These are phyloP conservation scores for Thielaviopsis populi DNA, from an alignment of 2,329 filamentous ascomycete genomes.

Conservation along the genomic window DNA sequence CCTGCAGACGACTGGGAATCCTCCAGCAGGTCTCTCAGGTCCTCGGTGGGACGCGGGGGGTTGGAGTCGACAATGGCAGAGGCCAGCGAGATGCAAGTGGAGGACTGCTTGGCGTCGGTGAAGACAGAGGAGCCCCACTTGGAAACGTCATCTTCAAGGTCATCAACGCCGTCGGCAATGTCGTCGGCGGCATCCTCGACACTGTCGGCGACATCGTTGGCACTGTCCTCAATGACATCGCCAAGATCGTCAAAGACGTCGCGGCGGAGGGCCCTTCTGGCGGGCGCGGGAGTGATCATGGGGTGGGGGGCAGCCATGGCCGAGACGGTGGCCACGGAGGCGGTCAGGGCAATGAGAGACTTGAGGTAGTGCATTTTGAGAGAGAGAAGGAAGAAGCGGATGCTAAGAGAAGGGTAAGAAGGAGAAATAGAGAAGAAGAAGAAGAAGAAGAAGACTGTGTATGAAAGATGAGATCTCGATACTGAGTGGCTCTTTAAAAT, in stretches of 20 bases:
- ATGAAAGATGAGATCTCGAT: not conserved
- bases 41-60: slow-evolving; percentile 14
- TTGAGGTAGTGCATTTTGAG: slow-evolving; percentile 16
- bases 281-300: slow-evolving; percentile 16
- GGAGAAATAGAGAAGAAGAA: not conserved
- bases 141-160: not conserved
- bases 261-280: slow-evolving; percentile 3
- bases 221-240: slow-evolving; percentile 10
- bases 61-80: slow-evolving; percentile 9
- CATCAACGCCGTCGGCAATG: not conserved
- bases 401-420: not conserved
- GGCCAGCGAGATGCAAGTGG: slow-evolving; percentile 14
- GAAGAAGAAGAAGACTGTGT: not conserved
- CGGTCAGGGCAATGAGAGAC: slow-evolving; percentile 14
- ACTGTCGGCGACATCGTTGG: not conserved
- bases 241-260: slow-evolving; percentile 14
- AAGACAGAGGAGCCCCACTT: slow-evolving; percentile 4
- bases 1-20: slow-evolving; percentile 20
- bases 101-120: slow-evolving; percentile 11
- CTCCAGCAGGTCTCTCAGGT: slow-evolving; percentile 18
- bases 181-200: slow-evolving; percentile 5
- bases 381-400: not conserved
- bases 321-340: slow-evolving; percentile 15
- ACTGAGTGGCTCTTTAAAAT: not conserved
- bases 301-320: slow-evolving; percentile 16